These are phyloP conservation scores for Geranium incanum DNA, from an alignment of 441 rosid genomes.

Conservation along the genomic window DNA sequence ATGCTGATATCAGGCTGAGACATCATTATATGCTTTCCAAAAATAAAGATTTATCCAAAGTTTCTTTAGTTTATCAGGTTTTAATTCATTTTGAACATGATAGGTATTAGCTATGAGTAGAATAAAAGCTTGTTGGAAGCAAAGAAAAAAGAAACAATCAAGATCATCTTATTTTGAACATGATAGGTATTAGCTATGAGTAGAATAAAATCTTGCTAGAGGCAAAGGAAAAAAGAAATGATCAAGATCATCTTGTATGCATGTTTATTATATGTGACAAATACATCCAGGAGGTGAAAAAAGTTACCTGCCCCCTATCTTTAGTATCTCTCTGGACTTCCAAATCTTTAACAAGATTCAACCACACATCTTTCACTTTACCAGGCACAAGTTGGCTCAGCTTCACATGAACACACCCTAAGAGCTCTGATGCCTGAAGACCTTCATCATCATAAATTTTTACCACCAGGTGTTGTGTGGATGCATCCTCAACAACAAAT, in stretches of 20 bases:
- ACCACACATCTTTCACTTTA: conserved; percentile 81
- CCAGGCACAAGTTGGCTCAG: conserved; percentile 71
- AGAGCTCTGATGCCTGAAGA: conserved; percentile 65
- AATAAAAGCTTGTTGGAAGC: too few relatives aligned
- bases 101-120: background rate
- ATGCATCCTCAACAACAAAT: conserved; percentile 69
- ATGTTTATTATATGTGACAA: background rate
- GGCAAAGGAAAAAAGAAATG: conserved; percentile 1
- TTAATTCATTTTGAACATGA: background rate
- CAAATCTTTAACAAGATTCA: conserved; percentile 80
- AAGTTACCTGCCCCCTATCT: conserved; percentile 69
- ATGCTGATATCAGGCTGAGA: background rate
- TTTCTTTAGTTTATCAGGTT: background rate
- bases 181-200: background rate
- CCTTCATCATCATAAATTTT: conserved; percentile 87
- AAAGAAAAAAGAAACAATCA: background rate
- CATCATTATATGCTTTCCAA: background rate
- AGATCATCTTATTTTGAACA: background rate
- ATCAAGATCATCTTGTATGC: background rate
- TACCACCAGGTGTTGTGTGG: conserved; percentile 74
- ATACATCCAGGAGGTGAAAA: background rate
- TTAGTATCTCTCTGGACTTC: conserved; percentile 82
- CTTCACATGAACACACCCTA: conserved; percentile 68
- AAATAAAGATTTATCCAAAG: background rate
- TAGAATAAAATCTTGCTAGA: background rate